Evolutionary conservation across 1,284 basidiomycete species (phyloP).

Genomic region (Naganishia liquefaciens): DNA sequence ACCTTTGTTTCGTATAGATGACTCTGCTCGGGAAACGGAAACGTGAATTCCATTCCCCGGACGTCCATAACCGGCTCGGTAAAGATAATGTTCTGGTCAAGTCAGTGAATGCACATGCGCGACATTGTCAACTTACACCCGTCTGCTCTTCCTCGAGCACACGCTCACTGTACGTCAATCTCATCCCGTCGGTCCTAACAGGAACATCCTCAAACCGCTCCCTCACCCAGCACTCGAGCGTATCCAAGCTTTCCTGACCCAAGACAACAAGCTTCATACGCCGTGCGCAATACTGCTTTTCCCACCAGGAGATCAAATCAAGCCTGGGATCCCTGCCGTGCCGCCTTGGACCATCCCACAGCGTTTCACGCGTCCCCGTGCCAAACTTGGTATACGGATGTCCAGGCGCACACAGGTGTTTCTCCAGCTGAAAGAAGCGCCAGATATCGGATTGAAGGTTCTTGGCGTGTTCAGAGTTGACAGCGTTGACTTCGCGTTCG

Average conservation of each 20-base stretch:
- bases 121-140: constrained; percentile 61
- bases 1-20: constrained; percentile 74
- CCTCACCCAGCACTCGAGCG: constrained; percentile 49
- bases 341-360: constrained; percentile 63
- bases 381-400: constrained; percentile 93
- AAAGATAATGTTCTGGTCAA: constrained; percentile 72
- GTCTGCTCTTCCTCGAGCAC: constrained; percentile 72
- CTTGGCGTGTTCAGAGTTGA: constrained; percentile 98
- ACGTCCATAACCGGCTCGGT: constrained; percentile 89
- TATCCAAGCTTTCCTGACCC: constrained; percentile 69
- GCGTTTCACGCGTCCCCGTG: constrained; percentile 81
- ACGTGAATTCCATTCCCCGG: constrained; percentile 81
- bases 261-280: constrained; percentile 92
- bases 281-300: constrained; percentile 85
- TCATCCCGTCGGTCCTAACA: constrained; percentile 46
- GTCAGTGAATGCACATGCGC: not conserved
- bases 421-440: constrained; percentile 94
- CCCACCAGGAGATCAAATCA: constrained; percentile 94
- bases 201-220: constrained; percentile 49
- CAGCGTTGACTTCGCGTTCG: constrained; percentile 90
- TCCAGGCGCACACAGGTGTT: constrained; percentile 74
- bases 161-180: constrained; percentile 67
- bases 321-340: constrained; percentile 82
- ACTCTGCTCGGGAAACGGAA: constrained; percentile 81
- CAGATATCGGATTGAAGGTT: constrained; percentile 91